Evolutionary conservation across 768 basidiomycete species (phyloP).

Genomic region (Lentinus tigrinus): DNA sequence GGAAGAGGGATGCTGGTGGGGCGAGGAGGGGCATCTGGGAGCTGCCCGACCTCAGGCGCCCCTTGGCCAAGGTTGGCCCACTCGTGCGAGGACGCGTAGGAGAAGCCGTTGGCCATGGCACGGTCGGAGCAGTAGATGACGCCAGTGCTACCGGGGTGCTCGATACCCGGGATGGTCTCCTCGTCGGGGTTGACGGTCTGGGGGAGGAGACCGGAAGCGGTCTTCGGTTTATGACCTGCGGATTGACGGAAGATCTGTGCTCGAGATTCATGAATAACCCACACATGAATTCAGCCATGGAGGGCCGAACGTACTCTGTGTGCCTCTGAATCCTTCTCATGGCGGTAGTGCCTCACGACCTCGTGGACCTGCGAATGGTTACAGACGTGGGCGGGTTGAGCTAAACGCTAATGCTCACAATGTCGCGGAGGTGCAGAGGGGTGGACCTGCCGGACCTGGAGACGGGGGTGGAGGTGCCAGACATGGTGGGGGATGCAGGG

Average conservation of each 20-base stretch:
- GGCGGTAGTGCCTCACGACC: slow-evolving; percentile 62
- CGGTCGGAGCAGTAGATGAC: slow-evolving; percentile 91
- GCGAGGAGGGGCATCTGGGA: slow-evolving; percentile 71
- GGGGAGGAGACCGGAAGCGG: slow-evolving; percentile 57
- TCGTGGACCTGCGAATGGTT: slow-evolving; percentile 56
- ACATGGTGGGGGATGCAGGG: slow-evolving; percentile 20
- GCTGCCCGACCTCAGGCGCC: slow-evolving; percentile 84
- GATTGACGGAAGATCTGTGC: slow-evolving; percentile 72
- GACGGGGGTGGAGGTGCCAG: slow-evolving; percentile 16
- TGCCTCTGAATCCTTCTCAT: slow-evolving; percentile 86
- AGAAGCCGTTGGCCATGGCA: slow-evolving; percentile 94
- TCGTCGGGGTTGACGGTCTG: slow-evolving; percentile 79
- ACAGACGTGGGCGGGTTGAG: not conserved
- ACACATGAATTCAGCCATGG: too few species aligned
- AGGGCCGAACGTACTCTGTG: slow-evolving; percentile 55
- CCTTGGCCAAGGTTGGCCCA: slow-evolving; percentile 94
- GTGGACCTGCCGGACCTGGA: slow-evolving; percentile 20
- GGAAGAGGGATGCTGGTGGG: slow-evolving; percentile 65
- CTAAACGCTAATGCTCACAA: slow-evolving; percentile 2
- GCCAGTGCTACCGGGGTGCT: slow-evolving; percentile 65
- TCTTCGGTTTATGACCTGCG: slow-evolving; percentile 54
- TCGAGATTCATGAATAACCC: slow-evolving; percentile 2
- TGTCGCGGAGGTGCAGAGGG: slow-evolving; percentile 21
- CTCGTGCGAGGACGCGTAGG: slow-evolving; percentile 69
- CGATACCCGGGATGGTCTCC: slow-evolving; percentile 86